Base-by-base conservation (phyloP, 2,329 filamentous ascomycete species). In the Fusarium duplospermum region DNA sequence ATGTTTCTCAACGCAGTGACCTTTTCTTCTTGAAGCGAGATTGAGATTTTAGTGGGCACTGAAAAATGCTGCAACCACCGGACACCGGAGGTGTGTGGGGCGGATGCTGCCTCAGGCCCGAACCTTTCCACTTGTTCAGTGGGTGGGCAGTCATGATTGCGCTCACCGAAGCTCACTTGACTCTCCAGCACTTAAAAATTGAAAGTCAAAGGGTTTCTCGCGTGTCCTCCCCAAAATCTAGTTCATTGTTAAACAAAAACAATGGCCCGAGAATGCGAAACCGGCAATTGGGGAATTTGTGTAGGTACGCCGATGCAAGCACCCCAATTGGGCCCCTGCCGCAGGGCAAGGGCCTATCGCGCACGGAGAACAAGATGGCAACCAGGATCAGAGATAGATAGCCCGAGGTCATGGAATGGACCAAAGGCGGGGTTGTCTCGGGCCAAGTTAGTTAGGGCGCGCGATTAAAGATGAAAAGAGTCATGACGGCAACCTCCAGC, bases 31-130 rank as follows among this genome's bases (percentile, higher is more conserved):
- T 52, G 47, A 29, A 29, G 47, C 24, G 47, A 27, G 24, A 52
- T 52, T 52, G 47, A 52, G 47, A 52, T 52, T 52, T 52, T 52
- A 52, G 47, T 52, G 47, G 47, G 47, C 47, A 52, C 47, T n/a
- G 24, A 27, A 29, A 29, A 52, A 52, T 29, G 27, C 47, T 29
- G 47, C 47, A 52, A 52, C 27, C 47, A 52, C 47, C 47, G 47
- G 27, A 52, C 24, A 31, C 47, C 47, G 47, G 45, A 50, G 45
- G 47, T 31, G 47, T 27, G 47, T 52, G 47, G 47, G 47, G 47
- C 47, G 8, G 22, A 33, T 33, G 42, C 14, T 52, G 47, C 47
- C 47, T 52, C 47, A 52, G 47, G 47, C 47, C 47, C 6, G 18
- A 31, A 52, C 24, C 24, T 52, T 52, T 52, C 8, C 22, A 47